Conservation (phyloP, 306 rosid genomes). For the Cucurbita maxima region DNA sequence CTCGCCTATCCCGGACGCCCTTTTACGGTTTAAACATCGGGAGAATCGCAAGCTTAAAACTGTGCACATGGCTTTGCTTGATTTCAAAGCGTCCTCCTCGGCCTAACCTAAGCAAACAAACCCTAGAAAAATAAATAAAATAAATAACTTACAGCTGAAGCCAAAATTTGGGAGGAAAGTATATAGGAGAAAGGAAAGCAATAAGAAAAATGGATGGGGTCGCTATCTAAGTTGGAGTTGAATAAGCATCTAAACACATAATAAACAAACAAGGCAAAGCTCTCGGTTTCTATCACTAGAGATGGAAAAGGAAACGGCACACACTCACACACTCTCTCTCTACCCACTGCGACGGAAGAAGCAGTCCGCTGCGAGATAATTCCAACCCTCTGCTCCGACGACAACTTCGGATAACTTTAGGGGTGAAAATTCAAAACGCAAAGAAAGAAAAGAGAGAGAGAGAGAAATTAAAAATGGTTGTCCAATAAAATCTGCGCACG, state of each 20-base stretch:
- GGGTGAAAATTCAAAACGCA: neutral
- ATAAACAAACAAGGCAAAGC: neutral
- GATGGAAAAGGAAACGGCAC: neutral
- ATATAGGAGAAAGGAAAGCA: slow-evolving; percentile 7
- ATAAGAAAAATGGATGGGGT: slow-evolving; percentile 9
- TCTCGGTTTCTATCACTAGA: neutral
- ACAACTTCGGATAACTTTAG: slow-evolving; percentile 11
- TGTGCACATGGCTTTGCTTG: slow-evolving; percentile 30
- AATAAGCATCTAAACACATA: neutral
- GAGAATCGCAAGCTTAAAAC: slow-evolving; percentile 14
- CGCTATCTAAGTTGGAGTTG: slow-evolving; percentile 7
- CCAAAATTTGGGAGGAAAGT: slow-evolving; percentile 14
- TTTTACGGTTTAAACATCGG: neutral
- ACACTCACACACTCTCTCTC: neutral
- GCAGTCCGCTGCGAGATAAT: slow-evolving; percentile 22
- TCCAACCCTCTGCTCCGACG: slow-evolving; percentile 38
- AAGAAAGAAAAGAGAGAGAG: too few relatives aligned
- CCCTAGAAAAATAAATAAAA: slow-evolving; percentile 2
- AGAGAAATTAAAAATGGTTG: neutral
- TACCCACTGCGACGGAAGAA: slow-evolving; percentile 11
- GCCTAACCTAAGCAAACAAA: slow-evolving; percentile 22
- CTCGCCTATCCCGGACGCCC: neutral
- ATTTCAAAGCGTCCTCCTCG: slow-evolving; percentile 35
- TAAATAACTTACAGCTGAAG: slow-evolving; percentile 29
- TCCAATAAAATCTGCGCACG: slow-evolving; percentile 17